A percentile compares a stretch with the other conserved stretches of the same genome.
phyloP scores from a whole-genome alignment of 164 flowering plant genomes.

The Houttuynia cordata region DNA sequence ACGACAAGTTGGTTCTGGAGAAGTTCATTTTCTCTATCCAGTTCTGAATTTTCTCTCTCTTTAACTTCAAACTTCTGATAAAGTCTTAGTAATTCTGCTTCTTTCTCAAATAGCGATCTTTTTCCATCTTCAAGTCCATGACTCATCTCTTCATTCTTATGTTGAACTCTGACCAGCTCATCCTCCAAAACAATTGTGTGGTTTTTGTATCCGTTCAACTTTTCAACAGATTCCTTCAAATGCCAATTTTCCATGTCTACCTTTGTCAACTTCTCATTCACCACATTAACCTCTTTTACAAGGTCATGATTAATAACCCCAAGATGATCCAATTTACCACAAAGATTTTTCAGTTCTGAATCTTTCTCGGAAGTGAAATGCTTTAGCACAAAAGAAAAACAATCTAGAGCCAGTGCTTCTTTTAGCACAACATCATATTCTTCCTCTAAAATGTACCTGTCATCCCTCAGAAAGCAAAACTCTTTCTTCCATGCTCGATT shows the following conservation, averaged over 20 bases:
- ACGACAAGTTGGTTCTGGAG: constrained; percentile 30
- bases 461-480: constrained; percentile 30
- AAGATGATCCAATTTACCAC: constrained; percentile 30
- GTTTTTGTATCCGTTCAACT: constrained; percentile 7
- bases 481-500: constrained; percentile 28
- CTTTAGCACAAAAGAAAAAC: constrained; percentile 38
- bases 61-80: constrained; percentile 32
- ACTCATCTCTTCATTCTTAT: constrained; percentile 26
- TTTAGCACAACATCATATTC: constrained; percentile 28
- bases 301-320: constrained; percentile 23
- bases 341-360: constrained; percentile 24
- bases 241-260: constrained; percentile 35
- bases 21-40: constrained; percentile 26
- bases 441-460: constrained; percentile 36
- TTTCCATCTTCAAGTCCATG: constrained; percentile 22
- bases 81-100: constrained; percentile 29
- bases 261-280: constrained; percentile 23
- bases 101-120: constrained; percentile 33
- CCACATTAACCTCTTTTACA: constrained; percentile 19
- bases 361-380: constrained; percentile 41
- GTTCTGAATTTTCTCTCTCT: constrained; percentile 24
- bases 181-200: constrained; percentile 11
- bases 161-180: constrained; percentile 29
- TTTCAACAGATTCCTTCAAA: constrained; percentile 36
- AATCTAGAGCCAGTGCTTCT: constrained; percentile 31